These are phyloP conservation scores for Cucumis melo DNA, from an alignment of 306 rosid genomes.

Conservation along the genomic window DNA sequence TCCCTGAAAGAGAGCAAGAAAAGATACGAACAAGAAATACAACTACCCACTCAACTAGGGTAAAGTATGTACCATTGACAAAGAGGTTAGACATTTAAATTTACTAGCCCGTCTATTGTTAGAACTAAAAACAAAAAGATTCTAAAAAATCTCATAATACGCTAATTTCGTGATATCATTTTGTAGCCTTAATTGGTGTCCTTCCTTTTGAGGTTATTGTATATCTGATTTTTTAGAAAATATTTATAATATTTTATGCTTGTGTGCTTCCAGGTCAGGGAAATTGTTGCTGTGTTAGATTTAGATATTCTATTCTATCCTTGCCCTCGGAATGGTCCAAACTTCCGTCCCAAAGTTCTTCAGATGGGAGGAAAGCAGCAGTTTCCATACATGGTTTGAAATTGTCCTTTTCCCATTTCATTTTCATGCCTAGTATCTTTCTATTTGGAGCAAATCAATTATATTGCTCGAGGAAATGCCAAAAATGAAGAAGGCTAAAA, in stretches of 20 bases:
- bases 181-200: neutral
- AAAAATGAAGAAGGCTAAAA: neutral
- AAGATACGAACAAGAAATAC: too few species aligned
- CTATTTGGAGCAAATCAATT: neutral
- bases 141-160: neutral
- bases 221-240: neutral
- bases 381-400: conserved; percentile 88
- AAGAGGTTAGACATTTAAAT: too few species aligned
- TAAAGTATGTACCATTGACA: too few species aligned
- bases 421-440: neutral
- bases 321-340: conserved; percentile 83
- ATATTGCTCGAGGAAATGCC: neutral
- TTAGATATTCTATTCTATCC: conserved; percentile 90
- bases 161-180: neutral
- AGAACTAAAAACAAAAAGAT: too few species aligned
- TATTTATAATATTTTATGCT: neutral
- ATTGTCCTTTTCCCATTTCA: neutral
- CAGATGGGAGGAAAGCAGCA: conserved; percentile 87
- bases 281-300: conserved; percentile 82
- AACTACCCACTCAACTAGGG: too few species aligned
- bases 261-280: conserved; percentile 59
- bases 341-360: conserved; percentile 73
- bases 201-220: neutral
- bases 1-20: too few species aligned
- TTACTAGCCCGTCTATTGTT: too few species aligned